Conservation (phyloP, 345 rosid genomes). For the Gynandropsis gynandra region DNA sequence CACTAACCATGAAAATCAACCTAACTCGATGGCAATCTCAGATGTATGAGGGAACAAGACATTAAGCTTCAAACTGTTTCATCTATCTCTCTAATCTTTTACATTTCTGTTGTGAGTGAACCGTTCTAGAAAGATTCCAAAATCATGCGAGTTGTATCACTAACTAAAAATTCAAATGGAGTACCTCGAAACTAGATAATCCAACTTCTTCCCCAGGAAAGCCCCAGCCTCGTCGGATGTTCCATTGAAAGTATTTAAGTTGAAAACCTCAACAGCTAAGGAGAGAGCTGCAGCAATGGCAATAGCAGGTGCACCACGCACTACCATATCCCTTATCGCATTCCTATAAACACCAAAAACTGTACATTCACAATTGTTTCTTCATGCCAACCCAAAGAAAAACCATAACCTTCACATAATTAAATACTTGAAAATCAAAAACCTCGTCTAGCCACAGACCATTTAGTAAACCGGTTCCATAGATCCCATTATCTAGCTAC, state of each 20-base stretch:
- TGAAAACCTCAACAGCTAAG: constrained; percentile 75
- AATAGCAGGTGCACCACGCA: constrained; percentile 97
- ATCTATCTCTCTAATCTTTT: no score
- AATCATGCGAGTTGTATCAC: no score
- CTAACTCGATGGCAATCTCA: no score
- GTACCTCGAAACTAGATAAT: constrained; percentile 77
- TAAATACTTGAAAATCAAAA: no score
- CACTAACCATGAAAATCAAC: no score
- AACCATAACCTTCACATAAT: background rate
- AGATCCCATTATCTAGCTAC: no score
- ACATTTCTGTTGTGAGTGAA: no score
- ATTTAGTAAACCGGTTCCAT: no score
- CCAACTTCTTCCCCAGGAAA: constrained; percentile 46
- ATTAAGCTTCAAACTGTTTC: no score
- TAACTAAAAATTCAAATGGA: background rate
- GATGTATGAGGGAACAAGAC: no score
- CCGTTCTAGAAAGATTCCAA: no score
- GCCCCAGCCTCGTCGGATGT: constrained; percentile 50
- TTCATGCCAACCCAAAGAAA: background rate
- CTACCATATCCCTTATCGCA: constrained; percentile 92
- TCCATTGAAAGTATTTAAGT: constrained; percentile 46
- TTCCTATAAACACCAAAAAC: constrained; percentile 36
- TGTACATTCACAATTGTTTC: background rate
- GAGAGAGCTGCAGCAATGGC: constrained; percentile 93
- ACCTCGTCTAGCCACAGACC: no score